Conservation (phyloP, 352 stramenopile species). For the Pythium chondricola region DNA sequence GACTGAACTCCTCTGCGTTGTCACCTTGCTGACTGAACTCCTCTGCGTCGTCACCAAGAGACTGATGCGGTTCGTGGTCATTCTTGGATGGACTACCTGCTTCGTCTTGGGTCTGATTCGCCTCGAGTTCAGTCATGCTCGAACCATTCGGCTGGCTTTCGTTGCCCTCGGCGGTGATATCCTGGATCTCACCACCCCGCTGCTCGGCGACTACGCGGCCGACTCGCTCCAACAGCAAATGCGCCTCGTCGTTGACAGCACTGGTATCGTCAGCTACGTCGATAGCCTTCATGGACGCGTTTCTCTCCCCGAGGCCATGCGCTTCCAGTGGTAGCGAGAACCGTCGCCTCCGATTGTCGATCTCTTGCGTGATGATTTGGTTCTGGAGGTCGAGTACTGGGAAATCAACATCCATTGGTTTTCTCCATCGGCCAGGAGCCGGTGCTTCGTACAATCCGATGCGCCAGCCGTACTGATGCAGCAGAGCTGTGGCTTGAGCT, state of each 20-base stretch:
- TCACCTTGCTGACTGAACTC: conserved; percentile 7
- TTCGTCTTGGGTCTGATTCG: conserved; percentile 11
- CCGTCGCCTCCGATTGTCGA: conserved; percentile 7
- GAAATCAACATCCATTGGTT: conserved; percentile 39
- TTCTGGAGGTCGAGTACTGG: neutral
- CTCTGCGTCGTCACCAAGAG: conserved; percentile 4
- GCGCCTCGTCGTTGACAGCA: conserved; percentile 22
- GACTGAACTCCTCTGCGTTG: neutral
- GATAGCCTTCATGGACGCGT: neutral
- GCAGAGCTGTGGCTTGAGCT: neutral
- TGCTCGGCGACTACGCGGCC: conserved; percentile 68
- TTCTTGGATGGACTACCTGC: conserved; percentile 11
- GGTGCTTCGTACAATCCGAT: conserved; percentile 63
- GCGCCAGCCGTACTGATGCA: conserved; percentile 16
- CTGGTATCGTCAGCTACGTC: conserved; percentile 14
- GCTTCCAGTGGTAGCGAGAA: conserved; percentile 16
- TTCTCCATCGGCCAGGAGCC: conserved; percentile 48
- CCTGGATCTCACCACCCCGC: conserved; percentile 65
- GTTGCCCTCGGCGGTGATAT: conserved; percentile 60
- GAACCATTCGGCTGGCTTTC: neutral
- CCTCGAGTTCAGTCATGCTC: neutral
- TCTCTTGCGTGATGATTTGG: neutral
- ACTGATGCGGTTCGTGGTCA: conserved; percentile 8
- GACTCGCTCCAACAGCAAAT: conserved; percentile 54
- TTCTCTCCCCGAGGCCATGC: conserved; percentile 5